Evolutionary conservation across 352 stramenopile genomes (phyloP).

Genomic region (Pythium utonaiense): DNA sequence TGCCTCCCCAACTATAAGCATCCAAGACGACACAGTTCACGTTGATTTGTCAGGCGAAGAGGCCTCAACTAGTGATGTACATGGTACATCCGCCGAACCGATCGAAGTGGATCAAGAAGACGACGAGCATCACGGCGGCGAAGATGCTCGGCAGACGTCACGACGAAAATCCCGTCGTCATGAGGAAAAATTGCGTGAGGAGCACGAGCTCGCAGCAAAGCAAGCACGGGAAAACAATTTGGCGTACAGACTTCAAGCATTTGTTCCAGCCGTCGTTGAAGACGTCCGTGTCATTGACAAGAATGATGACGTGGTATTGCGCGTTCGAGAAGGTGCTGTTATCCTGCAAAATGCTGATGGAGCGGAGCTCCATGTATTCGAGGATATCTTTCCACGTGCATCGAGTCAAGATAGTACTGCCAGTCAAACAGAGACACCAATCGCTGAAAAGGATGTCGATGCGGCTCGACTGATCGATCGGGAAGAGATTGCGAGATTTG

Average conservation of each 20-base stretch:
- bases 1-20: not conserved
- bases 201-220: slow-evolving; percentile 64
- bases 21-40: not conserved
- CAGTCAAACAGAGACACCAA: not conserved
- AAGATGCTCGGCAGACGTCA: slow-evolving; percentile 25
- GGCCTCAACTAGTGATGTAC: not conserved
- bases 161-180: slow-evolving; percentile 64
- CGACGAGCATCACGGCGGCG: slow-evolving; percentile 11
- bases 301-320: not conserved
- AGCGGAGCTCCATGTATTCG: slow-evolving; percentile 7
- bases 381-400: slow-evolving; percentile 7
- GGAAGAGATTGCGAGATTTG: slow-evolving; percentile 11
- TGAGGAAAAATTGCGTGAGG: slow-evolving; percentile 60
- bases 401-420: not conserved
- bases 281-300: not conserved
- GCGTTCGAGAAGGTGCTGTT: slow-evolving; percentile 3
- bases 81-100: not conserved
- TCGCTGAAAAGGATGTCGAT: not conserved
- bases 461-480: not conserved
- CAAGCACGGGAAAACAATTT: slow-evolving; percentile 57
- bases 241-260: slow-evolving; percentile 43
- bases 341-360: slow-evolving; percentile 6
- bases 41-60: slow-evolving; percentile 6
- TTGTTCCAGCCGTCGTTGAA: slow-evolving; percentile 23
- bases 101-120: slow-evolving; percentile 18